Conservation (phyloP, 2,329 filamentous ascomycete genomes). For the Stachybotrys chartarum region DNA sequence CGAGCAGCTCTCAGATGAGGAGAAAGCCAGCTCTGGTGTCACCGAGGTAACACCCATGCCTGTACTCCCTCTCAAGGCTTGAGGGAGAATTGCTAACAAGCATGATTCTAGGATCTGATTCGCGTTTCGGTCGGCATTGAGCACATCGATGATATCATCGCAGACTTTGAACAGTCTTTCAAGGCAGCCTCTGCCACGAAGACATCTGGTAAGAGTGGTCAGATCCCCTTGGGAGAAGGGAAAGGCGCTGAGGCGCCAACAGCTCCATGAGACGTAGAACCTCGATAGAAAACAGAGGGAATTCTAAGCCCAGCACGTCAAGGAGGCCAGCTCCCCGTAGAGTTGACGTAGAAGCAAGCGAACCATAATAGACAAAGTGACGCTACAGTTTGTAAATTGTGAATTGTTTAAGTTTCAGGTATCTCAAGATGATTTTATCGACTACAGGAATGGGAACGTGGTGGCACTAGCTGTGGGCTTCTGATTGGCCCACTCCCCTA, state of each 20-base stretch:
- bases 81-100: background rate
- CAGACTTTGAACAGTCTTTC: conserved; percentile 90
- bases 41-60: conserved; percentile 49
- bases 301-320: too few species aligned
- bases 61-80: too few species aligned
- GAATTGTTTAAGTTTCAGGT: background rate
- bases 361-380: too few species aligned
- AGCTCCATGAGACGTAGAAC: conserved; percentile 12
- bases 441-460: background rate
- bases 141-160: conserved; percentile 95
- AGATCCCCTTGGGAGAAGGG: conserved; percentile 12
- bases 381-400: background rate
- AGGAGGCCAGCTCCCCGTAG: too few species aligned
- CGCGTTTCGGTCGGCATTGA: conserved; percentile 93
- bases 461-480: background rate
- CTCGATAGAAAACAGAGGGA: background rate
- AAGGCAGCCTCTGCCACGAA: conserved; percentile 45
- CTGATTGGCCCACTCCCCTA: background rate
- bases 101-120: conserved; percentile 62
- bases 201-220: conserved; percentile 19
- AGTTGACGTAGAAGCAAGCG: too few species aligned
- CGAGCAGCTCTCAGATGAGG: conserved; percentile 79
- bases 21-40: conserved; percentile 73
- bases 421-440: background rate
- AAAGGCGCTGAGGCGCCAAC: conserved; percentile 31